These are phyloP conservation scores for Microthlaspi erraticum DNA, from an alignment of 345 rosid genomes.

Conservation along the genomic window DNA sequence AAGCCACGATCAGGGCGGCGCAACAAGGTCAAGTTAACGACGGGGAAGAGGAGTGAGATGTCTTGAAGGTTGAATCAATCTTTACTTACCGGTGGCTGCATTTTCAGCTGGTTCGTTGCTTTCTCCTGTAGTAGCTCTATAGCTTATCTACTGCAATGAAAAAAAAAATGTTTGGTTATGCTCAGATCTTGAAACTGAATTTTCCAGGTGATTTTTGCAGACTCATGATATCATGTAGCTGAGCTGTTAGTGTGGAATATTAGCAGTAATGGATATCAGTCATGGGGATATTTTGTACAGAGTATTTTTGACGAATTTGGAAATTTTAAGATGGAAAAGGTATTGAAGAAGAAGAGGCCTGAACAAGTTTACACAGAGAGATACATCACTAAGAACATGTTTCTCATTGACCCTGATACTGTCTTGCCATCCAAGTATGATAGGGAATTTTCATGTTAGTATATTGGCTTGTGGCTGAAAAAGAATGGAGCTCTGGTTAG, in stretches of 20 bases:
- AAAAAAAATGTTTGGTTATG: background rate
- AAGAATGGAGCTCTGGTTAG: too few relatives aligned
- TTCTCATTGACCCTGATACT: too few relatives aligned
- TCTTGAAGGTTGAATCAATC: conserved; percentile 13
- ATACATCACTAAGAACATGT: too few relatives aligned
- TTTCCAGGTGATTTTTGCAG: background rate
- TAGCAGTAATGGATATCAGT: background rate
- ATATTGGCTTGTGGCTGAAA: too few relatives aligned
- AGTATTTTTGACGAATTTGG: too few relatives aligned
- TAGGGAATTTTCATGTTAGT: too few relatives aligned
- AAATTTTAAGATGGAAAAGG: too few relatives aligned
- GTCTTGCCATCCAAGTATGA: too few relatives aligned
- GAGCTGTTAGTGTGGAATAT: conserved; percentile 7
- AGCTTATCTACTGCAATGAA: background rate
- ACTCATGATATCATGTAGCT: background rate
- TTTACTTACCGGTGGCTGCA: conserved; percentile 10
- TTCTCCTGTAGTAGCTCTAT: conserved; percentile 13
- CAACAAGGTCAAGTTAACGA: conserved; percentile 36
- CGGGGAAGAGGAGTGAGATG: conserved; percentile 39
- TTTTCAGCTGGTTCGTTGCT: conserved; percentile 27
- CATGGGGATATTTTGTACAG: too few relatives aligned
- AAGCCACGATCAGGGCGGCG: conserved; percentile 40
- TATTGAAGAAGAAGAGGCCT: too few relatives aligned
- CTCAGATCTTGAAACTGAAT: conserved; percentile 17
- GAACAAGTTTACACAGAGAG: too few relatives aligned